Conservation (phyloP, 164 flowering plant species). For the Kingdonia uniflora region DNA sequence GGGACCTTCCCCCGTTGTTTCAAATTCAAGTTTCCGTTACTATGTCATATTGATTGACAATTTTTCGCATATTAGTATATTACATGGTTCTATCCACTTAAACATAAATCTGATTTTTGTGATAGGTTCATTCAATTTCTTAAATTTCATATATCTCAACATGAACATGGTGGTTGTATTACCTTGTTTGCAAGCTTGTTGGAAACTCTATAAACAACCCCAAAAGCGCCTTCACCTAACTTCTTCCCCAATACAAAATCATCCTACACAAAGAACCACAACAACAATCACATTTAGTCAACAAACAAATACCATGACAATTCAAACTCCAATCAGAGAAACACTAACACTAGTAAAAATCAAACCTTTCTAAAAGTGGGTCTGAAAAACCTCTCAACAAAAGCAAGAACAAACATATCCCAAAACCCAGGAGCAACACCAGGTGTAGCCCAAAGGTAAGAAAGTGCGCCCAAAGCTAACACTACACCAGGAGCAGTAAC, state of each 20-base stretch:
- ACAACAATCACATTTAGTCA: not conserved
- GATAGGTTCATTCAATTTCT: too few relatives aligned
- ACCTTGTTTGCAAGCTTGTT: too few relatives aligned
- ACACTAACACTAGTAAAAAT: not conserved
- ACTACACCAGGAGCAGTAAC: constrained; percentile 71
- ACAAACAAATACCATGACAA: too few relatives aligned
- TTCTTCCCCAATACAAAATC: constrained; percentile 90
- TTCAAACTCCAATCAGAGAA: not conserved
- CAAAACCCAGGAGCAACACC: constrained; percentile 99
- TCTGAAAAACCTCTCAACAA: constrained; percentile 74
- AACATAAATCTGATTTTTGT: too few relatives aligned
- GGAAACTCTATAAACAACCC: not conserved
- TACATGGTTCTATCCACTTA: too few relatives aligned
- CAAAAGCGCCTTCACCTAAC: constrained; percentile 91
- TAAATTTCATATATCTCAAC: too few relatives aligned
- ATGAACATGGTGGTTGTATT: too few relatives aligned
- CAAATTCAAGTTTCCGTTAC: too few relatives aligned
- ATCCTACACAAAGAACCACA: constrained; percentile 38
- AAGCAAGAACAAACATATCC: constrained; percentile 97
- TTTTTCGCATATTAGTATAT: too few relatives aligned
- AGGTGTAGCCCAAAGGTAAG: constrained; percentile 98
- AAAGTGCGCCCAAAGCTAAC: constrained; percentile 67
- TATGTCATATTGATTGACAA: too few relatives aligned
- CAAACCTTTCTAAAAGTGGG: constrained; percentile 79
- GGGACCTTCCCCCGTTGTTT: too few relatives aligned